Conservation (phyloP, 176 grass and related monocot genomes). For the Pharus latifolius region DNA sequence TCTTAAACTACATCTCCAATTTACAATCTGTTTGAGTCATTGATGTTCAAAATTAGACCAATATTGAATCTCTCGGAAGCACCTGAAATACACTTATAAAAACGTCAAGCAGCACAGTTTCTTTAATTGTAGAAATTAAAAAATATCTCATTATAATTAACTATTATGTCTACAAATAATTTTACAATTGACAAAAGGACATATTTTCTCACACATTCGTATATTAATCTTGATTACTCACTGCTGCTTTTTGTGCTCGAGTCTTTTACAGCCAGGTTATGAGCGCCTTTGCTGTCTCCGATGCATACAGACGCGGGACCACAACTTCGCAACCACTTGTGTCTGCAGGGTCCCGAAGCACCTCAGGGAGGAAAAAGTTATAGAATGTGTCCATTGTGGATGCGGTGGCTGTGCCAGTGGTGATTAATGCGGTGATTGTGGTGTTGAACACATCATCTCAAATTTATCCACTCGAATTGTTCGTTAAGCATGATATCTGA, state of each 20-base stretch:
- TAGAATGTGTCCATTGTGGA: slow-evolving; percentile 74
- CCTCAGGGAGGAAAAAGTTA: slow-evolving; percentile 69
- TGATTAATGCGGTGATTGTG: slow-evolving; percentile 32
- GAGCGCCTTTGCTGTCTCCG: slow-evolving; percentile 74
- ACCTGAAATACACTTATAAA: too few species aligned
- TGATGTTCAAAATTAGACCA: too few species aligned
- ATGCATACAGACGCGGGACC: slow-evolving; percentile 77
- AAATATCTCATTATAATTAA: too few species aligned
- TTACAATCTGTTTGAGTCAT: too few species aligned
- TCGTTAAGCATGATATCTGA: background rate
- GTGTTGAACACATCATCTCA: background rate
- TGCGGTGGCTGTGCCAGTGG: slow-evolving; percentile 64
- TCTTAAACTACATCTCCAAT: too few species aligned
- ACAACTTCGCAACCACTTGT: slow-evolving; percentile 71
- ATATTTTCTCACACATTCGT: too few species aligned
- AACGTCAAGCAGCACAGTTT: too few species aligned
- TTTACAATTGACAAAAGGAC: too few species aligned
- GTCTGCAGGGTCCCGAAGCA: slow-evolving; percentile 78
- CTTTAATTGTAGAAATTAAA: too few species aligned
- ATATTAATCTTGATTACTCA: background rate
- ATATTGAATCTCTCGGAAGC: too few species aligned
- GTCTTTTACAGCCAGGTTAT: slow-evolving; percentile 42
- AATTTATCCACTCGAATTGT: background rate
- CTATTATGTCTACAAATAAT: too few species aligned
- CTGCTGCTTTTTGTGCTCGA: background rate